Evolutionary conservation across 2,329 filamentous ascomycete genomes (phyloP).

Genomic region (Diplodia corticola): DNA sequence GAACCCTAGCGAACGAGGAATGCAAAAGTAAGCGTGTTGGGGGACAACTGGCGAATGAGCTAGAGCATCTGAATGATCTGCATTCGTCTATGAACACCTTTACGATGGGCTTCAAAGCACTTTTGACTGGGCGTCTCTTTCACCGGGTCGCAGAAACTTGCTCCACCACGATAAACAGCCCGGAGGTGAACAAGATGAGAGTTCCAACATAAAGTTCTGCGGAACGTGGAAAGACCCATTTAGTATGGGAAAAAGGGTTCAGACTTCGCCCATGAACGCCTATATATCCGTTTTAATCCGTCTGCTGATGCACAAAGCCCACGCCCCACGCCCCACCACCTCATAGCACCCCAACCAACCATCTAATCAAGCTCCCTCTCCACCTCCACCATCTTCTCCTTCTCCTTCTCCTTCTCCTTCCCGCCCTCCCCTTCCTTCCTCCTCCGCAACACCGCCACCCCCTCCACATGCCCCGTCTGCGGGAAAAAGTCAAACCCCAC

Average conservation of each 20-base stretch:
- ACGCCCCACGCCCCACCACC: not conserved
- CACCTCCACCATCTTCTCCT: not conserved
- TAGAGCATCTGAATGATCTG: too few relatives aligned
- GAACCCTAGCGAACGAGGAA: not conserved
- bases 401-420: not conserved
- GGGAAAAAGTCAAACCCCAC: constrained; percentile 97
- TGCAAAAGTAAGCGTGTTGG: not conserved
- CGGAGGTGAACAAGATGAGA: too few relatives aligned
- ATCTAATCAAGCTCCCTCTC: not conserved
- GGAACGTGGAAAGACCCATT: not conserved
- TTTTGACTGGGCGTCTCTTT: too few relatives aligned
- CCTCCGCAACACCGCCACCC: constrained; percentile 59
- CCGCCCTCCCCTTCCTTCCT: constrained; percentile 28
- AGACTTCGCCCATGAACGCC: too few relatives aligned
- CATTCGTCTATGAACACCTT: too few relatives aligned
- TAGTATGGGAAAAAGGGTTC: too few relatives aligned
- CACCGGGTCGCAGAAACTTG: too few relatives aligned
- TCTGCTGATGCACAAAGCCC: not conserved
- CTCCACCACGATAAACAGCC: too few relatives aligned
- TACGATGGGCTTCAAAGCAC: too few relatives aligned
- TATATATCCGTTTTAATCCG: too few relatives aligned
- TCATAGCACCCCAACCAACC: not conserved
- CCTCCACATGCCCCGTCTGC: constrained; percentile 71
- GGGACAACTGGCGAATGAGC: too few relatives aligned
- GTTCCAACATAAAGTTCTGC: too few relatives aligned